Evolutionary conservation across 148 eudicot species (phyloP).

Genomic region (Chenopodium quinoa): DNA sequence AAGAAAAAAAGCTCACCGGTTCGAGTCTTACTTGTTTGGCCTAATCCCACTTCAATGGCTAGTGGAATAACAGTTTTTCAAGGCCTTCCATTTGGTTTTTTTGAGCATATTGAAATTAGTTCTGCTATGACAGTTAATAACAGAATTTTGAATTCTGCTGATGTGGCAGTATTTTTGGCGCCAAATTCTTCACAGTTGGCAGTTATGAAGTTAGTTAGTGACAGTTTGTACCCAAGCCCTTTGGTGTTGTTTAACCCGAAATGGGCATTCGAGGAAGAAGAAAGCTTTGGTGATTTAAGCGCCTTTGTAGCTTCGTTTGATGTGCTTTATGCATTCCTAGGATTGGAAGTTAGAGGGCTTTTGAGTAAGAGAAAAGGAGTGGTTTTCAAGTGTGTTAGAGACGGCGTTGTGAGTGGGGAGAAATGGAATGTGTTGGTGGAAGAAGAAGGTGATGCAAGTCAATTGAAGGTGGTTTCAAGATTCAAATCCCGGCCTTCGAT

Average conservation of each 20-base stretch:
- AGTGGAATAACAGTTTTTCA: constrained; percentile 39
- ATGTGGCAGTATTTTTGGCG: constrained; percentile 72
- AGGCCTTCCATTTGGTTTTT: constrained; percentile 15
- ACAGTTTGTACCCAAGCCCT: constrained; percentile 60
- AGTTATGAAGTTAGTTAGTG: constrained; percentile 47
- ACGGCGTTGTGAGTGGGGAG: constrained; percentile 73
- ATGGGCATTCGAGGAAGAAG: constrained; percentile 88
- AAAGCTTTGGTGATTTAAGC: constrained; percentile 43
- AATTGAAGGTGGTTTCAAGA: constrained; percentile 54
- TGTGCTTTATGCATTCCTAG: constrained; percentile 85
- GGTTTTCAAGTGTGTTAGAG: constrained; percentile 63
- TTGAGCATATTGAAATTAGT: constrained; percentile 47
- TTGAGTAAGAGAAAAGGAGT: constrained; percentile 79
- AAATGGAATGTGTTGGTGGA: constrained; percentile 79
- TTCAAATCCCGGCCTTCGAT: constrained; percentile 69
- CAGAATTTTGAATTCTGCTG: constrained; percentile 62
- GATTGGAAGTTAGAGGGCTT: constrained; percentile 84
- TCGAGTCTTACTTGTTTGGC: constrained; percentile 54
- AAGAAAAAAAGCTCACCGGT: constrained; percentile 48
- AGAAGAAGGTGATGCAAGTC: constrained; percentile 52
- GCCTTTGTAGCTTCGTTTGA: constrained; percentile 69
- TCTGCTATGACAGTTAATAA: constrained; percentile 39
- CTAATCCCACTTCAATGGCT: constrained; percentile 37
- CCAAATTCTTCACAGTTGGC: constrained; percentile 61
- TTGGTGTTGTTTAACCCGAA: constrained; percentile 74